Percentiles rank a stretch among this genome's conserved stretches.
These are phyloP conservation scores for Yamadazyma diospyri DNA, from an alignment of 1,139 yeast genomes.

Conservation along the genomic window DNA sequence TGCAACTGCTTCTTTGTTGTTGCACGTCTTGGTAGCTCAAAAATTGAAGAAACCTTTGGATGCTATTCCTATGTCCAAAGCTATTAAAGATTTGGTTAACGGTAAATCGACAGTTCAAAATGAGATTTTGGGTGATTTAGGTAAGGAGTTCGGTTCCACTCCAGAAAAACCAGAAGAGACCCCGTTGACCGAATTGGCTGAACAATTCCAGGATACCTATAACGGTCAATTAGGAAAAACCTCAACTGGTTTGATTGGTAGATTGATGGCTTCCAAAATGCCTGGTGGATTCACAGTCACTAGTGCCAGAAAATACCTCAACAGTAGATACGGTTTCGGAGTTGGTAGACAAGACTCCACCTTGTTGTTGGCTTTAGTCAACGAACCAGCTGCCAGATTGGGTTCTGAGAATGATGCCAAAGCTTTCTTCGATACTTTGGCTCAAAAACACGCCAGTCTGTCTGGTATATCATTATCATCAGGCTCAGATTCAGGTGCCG, in stretches of 20 bases:
- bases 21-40: conserved; percentile 92
- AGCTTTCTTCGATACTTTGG: conserved; percentile 74
- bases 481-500: conserved; percentile 52
- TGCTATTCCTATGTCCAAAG: conserved; percentile 82
- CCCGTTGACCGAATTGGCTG: conserved; percentile 93
- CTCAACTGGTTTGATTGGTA: conserved; percentile 80
- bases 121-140: conserved; percentile 96
- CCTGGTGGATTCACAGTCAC: conserved; percentile 98
- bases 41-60: conserved; percentile 89
- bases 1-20: conserved; percentile 73
- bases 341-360: conserved; percentile 93
- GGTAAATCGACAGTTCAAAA: conserved; percentile 98
- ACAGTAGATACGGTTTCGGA: conserved; percentile 87
- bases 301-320: conserved; percentile 85
- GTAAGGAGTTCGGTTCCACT: conserved; percentile 95
- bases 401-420: conserved; percentile 87
- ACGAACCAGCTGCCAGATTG: conserved; percentile 88
- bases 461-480: conserved; percentile 77
- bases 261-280: conserved; percentile 95
- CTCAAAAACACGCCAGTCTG: conserved; percentile 79
- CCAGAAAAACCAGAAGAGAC: conserved; percentile 99
- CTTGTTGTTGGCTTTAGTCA: conserved; percentile 74
- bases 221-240: conserved; percentile 90
- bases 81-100: conserved; percentile 94
- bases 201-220: conserved; percentile 88